A percentile compares a stretch with the other conserved stretches of the same genome.
These are phyloP conservation scores for Syncephalastrum monosporum DNA, from an alignment of 371 early-diverging fungal genomes.

Conservation along the genomic window DNA sequence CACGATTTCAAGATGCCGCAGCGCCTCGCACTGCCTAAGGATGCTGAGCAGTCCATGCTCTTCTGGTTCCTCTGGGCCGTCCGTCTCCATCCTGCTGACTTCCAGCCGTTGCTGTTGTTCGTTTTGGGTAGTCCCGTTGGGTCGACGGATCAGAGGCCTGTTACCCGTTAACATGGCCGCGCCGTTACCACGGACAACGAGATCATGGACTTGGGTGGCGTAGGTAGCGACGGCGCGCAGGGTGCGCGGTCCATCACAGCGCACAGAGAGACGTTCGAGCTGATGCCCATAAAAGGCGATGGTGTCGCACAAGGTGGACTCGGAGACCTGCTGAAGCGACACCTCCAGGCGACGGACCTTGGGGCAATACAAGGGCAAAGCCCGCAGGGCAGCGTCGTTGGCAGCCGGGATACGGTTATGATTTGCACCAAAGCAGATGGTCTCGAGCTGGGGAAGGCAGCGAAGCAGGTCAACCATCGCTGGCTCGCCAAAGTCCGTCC, in stretches of 20 bases:
- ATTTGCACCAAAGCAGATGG: constrained; percentile 35
- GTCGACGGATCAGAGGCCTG: neutral
- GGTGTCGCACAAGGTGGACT: constrained; percentile 23
- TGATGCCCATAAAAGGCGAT: constrained; percentile 27
- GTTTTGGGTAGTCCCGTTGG: no score
- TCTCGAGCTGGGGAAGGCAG: constrained; percentile 22
- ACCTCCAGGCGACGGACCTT: constrained; percentile 23
- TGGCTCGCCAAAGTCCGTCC: constrained; percentile 44
- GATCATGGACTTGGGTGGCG: constrained; percentile 22
- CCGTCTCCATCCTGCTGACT: no score
- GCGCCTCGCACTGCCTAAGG: constrained; percentile 22
- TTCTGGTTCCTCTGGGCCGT: neutral
- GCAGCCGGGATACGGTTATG: constrained; percentile 36
- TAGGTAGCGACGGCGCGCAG: constrained; percentile 28
- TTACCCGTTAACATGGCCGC: neutral
- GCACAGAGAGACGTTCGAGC: constrained; percentile 25
- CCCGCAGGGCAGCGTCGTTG: constrained; percentile 31
- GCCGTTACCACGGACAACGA: constrained; percentile 22
- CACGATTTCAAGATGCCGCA: constrained; percentile 32
- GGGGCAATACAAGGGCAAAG: constrained; percentile 23
- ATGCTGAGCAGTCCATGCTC: constrained; percentile 18
- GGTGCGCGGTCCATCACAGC: constrained; percentile 31
- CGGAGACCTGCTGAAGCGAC: constrained; percentile 42
- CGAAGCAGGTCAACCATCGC: constrained; percentile 27
- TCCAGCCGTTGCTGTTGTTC: no score